Percentiles rank a stretch among this genome's conserved stretches.
These are phyloP conservation scores for Hypoxylon perforatum DNA, from an alignment of 495 filamentous ascomycete genomes.

Conservation along the genomic window DNA sequence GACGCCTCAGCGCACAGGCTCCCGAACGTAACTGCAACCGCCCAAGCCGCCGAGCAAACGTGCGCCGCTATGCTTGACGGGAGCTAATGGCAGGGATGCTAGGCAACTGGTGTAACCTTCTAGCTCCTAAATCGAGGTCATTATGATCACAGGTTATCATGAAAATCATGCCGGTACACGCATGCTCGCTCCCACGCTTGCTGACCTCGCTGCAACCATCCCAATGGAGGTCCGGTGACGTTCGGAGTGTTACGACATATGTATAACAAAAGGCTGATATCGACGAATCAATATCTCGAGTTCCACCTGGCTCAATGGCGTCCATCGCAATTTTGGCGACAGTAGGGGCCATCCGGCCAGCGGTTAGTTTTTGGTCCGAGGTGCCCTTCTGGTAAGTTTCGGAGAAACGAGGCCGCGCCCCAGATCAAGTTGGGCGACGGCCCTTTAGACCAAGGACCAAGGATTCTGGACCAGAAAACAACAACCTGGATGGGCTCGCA, in stretches of 20 bases:
- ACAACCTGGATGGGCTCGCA: constrained; percentile 40
- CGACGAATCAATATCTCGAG: constrained; percentile 27
- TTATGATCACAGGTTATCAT: constrained; percentile 33
- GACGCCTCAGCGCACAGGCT: constrained; percentile 40
- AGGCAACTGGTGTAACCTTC: constrained; percentile 32
- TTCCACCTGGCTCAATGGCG: constrained; percentile 33
- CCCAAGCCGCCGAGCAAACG: constrained; percentile 23
- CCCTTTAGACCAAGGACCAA: constrained; percentile 4
- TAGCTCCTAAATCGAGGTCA: constrained; percentile 37
- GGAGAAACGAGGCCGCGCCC: constrained; percentile 42
- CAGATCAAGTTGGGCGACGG: constrained; percentile 40
- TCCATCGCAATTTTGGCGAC: constrained; percentile 26
- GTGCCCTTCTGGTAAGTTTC: constrained; percentile 47
- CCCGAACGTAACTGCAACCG: constrained; percentile 37
- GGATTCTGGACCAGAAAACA: constrained; percentile 23
- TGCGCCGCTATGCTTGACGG: constrained; percentile 17
- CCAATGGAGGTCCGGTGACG: constrained; percentile 41
- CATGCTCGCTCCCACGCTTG: constrained; percentile 36
- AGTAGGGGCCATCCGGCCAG: constrained; percentile 29
- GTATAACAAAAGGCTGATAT: constrained; percentile 46
- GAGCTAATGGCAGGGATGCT: constrained; percentile 33
- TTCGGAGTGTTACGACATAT: constrained; percentile 40
- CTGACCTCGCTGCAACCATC: constrained; percentile 41
- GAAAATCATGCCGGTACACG: constrained; percentile 30
- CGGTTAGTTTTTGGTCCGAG: constrained; percentile 28